These are phyloP conservation scores for Entomortierella parvispora DNA, from an alignment of 192 early-diverging fungal species.

Conservation along the genomic window DNA sequence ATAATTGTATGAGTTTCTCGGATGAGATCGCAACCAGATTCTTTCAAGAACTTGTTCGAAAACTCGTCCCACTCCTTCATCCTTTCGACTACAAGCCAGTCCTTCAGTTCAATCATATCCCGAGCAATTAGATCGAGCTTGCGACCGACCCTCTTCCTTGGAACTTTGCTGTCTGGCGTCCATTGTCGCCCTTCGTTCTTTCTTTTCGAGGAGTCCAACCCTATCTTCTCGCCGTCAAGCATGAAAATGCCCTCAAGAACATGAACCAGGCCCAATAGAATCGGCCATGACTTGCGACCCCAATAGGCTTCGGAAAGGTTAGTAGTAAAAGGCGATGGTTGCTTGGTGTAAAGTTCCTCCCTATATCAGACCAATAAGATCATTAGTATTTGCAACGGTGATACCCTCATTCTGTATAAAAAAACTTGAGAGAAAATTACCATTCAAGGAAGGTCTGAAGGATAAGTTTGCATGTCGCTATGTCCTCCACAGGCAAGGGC, in stretches of 20 bases:
- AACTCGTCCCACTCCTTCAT: conserved; percentile 13
- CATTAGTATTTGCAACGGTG: no score
- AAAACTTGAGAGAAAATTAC: not conserved
- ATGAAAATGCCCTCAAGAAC: conserved; percentile 1
- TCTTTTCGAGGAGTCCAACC: not conserved
- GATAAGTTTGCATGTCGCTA: no score
- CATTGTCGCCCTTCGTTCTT: conserved; percentile 4
- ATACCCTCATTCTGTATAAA: not conserved
- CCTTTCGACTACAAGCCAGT: conserved; percentile 11
- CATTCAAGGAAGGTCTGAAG: no score
- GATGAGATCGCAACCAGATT: conserved; percentile 6
- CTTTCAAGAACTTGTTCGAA: conserved; percentile 8
- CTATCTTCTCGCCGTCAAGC: conserved; percentile 15
- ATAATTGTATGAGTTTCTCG: conserved; percentile 17
- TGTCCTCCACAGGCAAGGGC: no score
- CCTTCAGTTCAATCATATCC: conserved; percentile 12
- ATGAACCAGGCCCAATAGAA: conserved; percentile 5
- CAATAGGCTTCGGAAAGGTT: conserved; percentile 12
- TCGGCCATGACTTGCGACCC: conserved; percentile 11
- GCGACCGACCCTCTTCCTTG: conserved; percentile 2
- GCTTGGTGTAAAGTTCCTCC: conserved; percentile 9
- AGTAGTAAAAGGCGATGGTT: conserved; percentile 6
- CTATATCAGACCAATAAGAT: no score
- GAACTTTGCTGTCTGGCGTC: not conserved
- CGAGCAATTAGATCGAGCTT: conserved; percentile 6